Base-by-base conservation (phyloP, 768 basidiomycete genomes). In the Serendipita sp. region DNA sequence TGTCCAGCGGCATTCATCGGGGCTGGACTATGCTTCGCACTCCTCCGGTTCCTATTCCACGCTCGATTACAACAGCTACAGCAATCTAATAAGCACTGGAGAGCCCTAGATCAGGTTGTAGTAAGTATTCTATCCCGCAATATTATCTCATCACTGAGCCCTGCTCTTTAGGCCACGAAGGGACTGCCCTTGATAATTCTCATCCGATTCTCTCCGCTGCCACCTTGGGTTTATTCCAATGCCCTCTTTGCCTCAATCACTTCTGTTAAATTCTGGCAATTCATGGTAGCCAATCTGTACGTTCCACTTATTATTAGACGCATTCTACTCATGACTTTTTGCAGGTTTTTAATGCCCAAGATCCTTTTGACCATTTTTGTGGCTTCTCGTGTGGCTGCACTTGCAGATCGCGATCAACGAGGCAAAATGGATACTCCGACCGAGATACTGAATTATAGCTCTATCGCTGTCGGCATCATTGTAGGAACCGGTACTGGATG, bases 161-260 rank as follows among this genome's bases (percentile, higher is more conserved):
- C n/a, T 31, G 13, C 24, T 31, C 42, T 9, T 42, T 66, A 89
- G 87, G 76, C 75, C 64, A 81, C 82, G 16, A 88, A 85, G 71
- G 90, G 90, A 17, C 74, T 91, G 17, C 84, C 84, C n/a, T 74
- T 91, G 24, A 87, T 93, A 42, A 80, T 90, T 66, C 78, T 93
- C 51, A 85, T 92, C 64, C 83, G 90, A 14, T 71, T 88, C 22
- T 90, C 87, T 2, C 84, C 90, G 3, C 81, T 93, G 70, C 89
- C 88, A 50, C 88, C 90, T 2, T 91, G 88, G 86, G 85, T 86
- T 0, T 93, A 90, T 68, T 82, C 84, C n/a, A 91, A 90, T 64
- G 75, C 83, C 0, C 75, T 92, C 20, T 72, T 72, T 61, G 70
- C 70, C 80, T 86, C 85, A 33, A 88, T 93, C 62, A 78, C 82